These are phyloP conservation scores for Rosa chinensis DNA, from an alignment of 306 rosid genomes.

Conservation along the genomic window DNA sequence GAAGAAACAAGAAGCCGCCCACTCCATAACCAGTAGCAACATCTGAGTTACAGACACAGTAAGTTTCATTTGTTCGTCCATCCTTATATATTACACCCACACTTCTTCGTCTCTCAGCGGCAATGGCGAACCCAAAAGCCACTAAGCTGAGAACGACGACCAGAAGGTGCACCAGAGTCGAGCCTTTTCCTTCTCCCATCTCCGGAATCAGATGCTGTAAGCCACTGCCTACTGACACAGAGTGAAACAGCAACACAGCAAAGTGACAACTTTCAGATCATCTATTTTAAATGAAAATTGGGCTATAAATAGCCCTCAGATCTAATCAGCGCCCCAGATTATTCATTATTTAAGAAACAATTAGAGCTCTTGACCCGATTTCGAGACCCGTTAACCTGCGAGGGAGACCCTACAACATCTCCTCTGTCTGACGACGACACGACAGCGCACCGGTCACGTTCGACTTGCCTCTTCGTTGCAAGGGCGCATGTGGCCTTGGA, in stretches of 20 bases:
- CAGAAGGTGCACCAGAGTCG: constrained; percentile 74
- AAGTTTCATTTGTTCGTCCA: constrained; percentile 51
- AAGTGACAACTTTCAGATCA: constrained; percentile 9
- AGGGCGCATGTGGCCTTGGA: too few species aligned
- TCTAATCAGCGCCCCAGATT: too few species aligned
- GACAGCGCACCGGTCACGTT: too few species aligned
- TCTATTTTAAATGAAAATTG: too few species aligned
- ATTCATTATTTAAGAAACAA: too few species aligned
- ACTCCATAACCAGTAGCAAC: constrained; percentile 95
- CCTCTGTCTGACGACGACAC: too few species aligned
- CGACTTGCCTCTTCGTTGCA: too few species aligned
- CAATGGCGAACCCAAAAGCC: constrained; percentile 97
- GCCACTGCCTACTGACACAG: not conserved
- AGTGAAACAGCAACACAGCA: not conserved
- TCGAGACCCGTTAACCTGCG: too few species aligned
- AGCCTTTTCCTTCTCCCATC: constrained; percentile 88
- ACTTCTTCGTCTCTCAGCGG: constrained; percentile 89
- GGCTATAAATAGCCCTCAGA: too few species aligned
- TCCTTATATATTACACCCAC: constrained; percentile 54
- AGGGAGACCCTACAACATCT: too few species aligned
- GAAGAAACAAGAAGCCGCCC: constrained; percentile 83
- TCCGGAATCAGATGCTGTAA: not conserved
- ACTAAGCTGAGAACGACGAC: constrained; percentile 66
- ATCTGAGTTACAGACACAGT: constrained; percentile 84
- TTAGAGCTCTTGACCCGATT: too few species aligned